These are phyloP conservation scores for Globisporangium acanthophoron DNA, from an alignment of 352 stramenopile genomes.

Conservation along the genomic window DNA sequence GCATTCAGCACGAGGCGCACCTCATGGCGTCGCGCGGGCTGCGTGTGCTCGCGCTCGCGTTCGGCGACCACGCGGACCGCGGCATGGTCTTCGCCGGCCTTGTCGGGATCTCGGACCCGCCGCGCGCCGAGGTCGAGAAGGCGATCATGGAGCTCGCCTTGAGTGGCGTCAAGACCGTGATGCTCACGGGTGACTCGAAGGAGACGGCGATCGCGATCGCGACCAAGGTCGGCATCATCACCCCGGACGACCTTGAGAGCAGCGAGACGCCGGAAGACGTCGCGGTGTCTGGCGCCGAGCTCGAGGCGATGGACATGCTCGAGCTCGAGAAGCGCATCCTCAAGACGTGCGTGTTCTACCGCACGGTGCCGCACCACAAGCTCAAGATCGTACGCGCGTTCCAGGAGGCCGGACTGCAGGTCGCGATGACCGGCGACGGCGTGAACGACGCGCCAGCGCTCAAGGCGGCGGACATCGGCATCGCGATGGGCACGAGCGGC, in stretches of 20 bases:
- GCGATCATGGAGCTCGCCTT: slow-evolving; percentile 47
- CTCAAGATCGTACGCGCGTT: slow-evolving; percentile 93
- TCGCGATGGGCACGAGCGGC: slow-evolving; percentile 97
- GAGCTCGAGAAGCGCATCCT: slow-evolving; percentile 79
- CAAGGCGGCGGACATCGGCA: slow-evolving; percentile 95
- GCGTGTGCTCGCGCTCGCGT: slow-evolving; percentile 89
- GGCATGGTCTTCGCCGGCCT: slow-evolving; percentile 91
- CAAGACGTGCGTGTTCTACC: slow-evolving; percentile 94
- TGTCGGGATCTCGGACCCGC: slow-evolving; percentile 89
- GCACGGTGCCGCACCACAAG: slow-evolving; percentile 94
- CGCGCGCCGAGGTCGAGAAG: slow-evolving; percentile 59
- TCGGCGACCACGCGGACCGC: slow-evolving; percentile 74
- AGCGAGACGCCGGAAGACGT: slow-evolving; percentile 34
- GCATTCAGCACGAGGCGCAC: slow-evolving; percentile 51
- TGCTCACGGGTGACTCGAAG: slow-evolving; percentile 95
- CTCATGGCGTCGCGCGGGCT: slow-evolving; percentile 72
- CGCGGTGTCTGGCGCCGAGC: slow-evolving; percentile 80
- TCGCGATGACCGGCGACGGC: slow-evolving; percentile 99
- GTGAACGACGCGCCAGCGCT: slow-evolving; percentile 98
- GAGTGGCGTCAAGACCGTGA: slow-evolving; percentile 75
- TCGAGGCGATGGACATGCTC: slow-evolving; percentile 89
- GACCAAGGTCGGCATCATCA: slow-evolving; percentile 91
- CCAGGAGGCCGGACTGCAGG: slow-evolving; percentile 75
- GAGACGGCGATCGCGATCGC: slow-evolving; percentile 95
- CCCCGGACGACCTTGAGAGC: slow-evolving; percentile 31